Conservation (phyloP, 2,329 filamentous ascomycete species). For the Penicillium sp. region DNA sequence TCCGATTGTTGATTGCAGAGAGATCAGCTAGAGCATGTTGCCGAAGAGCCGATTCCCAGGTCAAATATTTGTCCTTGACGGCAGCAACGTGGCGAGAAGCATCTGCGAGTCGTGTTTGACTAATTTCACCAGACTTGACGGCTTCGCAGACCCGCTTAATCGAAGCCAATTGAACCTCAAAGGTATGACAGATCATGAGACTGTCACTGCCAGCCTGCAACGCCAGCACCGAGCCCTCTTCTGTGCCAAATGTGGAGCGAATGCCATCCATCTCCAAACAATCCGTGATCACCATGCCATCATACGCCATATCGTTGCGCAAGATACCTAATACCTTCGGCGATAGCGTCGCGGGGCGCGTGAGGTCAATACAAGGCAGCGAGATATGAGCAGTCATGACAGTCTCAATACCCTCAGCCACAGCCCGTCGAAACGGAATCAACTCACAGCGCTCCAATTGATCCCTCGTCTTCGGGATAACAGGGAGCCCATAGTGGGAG, state of each 20-base stretch:
- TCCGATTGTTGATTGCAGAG: constrained; percentile 26
- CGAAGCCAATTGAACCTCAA: constrained; percentile 42
- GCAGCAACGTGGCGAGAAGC: constrained; percentile 37
- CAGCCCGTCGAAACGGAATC: constrained; percentile 47
- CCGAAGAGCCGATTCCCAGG: constrained; percentile 33
- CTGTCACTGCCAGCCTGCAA: constrained; percentile 48
- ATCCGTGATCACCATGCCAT: constrained; percentile 49
- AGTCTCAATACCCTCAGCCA: constrained; percentile 44
- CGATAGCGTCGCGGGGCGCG: constrained; percentile 45
- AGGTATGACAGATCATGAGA: constrained; percentile 50
- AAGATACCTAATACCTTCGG: constrained; percentile 40
- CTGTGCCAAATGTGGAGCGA: constrained; percentile 43
- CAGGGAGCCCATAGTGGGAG: constrained; percentile 46
- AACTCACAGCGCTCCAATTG: constrained; percentile 45
- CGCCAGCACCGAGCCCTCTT: constrained; percentile 44
- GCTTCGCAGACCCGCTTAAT: constrained; percentile 43
- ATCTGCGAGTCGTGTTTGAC: constrained; percentile 32
- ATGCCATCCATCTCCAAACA: constrained; percentile 51
- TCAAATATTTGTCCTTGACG: constrained; percentile 41
- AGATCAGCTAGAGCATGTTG: constrained; percentile 20
- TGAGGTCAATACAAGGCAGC: constrained; percentile 38
- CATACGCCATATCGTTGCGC: constrained; percentile 46
- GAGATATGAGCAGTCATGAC: constrained; percentile 52
- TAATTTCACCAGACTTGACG: constrained; percentile 37
- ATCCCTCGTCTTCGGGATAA: constrained; percentile 40